A percentile compares a stretch with the other conserved stretches of the same genome.
Conservation (phyloP, 1,284 basidiomycete genomes). For the Austroboletus novae-zelandiae region DNA sequence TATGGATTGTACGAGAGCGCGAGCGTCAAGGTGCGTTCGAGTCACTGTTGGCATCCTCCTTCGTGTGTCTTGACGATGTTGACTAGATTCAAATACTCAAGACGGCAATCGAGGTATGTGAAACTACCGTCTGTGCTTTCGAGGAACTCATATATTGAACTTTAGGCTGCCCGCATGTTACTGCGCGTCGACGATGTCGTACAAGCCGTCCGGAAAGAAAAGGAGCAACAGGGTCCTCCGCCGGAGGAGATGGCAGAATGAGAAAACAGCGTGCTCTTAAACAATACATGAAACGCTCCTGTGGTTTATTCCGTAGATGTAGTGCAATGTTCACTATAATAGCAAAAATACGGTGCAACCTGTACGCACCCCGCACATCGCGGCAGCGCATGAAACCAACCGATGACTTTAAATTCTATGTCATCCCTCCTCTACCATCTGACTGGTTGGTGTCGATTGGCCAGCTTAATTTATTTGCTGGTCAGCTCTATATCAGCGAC, state of each 20-base stretch:
- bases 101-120: slow-evolving; percentile 86
- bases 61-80: not conserved
- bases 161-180: slow-evolving; percentile 81
- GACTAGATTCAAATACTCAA: slow-evolving; percentile 89
- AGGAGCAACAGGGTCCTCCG: slow-evolving; percentile 48
- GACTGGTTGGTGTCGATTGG: too few species aligned
- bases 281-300: too few species aligned
- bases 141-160: not conserved
- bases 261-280: too few species aligned
- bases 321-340: too few species aligned
- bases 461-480: too few species aligned
- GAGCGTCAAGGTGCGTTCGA: slow-evolving; percentile 76
- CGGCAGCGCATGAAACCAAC: too few species aligned
- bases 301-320: too few species aligned
- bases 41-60: not conserved
- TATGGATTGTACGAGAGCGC: slow-evolving; percentile 95
- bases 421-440: too few species aligned
- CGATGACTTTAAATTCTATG: too few species aligned
- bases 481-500: too few species aligned
- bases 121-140: not conserved
- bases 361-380: too few species aligned
- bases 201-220: slow-evolving; percentile 71
- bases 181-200: slow-evolving; percentile 96
- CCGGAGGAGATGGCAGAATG: slow-evolving; percentile 53
- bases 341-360: too few species aligned